phyloP scores from a whole-genome alignment of 352 stramenopile species.

The Pythium plurisporium region DNA sequence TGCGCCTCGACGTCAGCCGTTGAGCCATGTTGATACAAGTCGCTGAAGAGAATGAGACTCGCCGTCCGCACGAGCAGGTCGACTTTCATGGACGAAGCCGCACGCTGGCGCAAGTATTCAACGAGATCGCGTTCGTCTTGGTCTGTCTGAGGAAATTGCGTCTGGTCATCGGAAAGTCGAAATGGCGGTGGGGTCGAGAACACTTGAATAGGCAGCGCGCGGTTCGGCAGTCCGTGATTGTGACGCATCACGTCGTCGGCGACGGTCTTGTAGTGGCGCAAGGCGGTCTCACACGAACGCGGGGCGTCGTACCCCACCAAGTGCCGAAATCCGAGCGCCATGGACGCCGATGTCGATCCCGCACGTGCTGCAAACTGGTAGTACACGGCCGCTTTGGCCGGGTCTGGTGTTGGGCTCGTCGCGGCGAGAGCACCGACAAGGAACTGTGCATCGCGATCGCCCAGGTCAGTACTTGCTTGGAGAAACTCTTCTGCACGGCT shows the following conservation, averaged over 20 bases:
- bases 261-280: slow-evolving; percentile 74
- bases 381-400: slow-evolving; percentile 35
- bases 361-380: slow-evolving; percentile 56
- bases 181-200: slow-evolving; percentile 33
- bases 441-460: slow-evolving; percentile 23
- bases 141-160: slow-evolving; percentile 18
- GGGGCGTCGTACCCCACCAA: slow-evolving; percentile 47
- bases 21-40: slow-evolving; percentile 28
- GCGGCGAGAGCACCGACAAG: slow-evolving; percentile 30
- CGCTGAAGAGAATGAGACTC: slow-evolving; percentile 55
- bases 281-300: slow-evolving; percentile 45
- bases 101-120: slow-evolving; percentile 45
- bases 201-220: slow-evolving; percentile 25
- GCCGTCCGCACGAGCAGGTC: slow-evolving; percentile 40
- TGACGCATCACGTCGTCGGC: slow-evolving; percentile 43
- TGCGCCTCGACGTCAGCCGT: slow-evolving; percentile 10
- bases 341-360: slow-evolving; percentile 35
- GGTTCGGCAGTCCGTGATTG: slow-evolving; percentile 18
- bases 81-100: slow-evolving; percentile 22
- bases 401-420: slow-evolving; percentile 11
- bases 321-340: slow-evolving; percentile 71
- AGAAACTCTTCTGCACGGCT: slow-evolving; percentile 32
- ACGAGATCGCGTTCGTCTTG: slow-evolving; percentile 35
- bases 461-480: slow-evolving; percentile 31
- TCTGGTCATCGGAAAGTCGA: slow-evolving; percentile 33